A percentile compares a stretch with the other conserved stretches of the same genome.
Conservation (phyloP, 2,329 filamentous ascomycete species). For the Colletotrichum tabaci region DNA sequence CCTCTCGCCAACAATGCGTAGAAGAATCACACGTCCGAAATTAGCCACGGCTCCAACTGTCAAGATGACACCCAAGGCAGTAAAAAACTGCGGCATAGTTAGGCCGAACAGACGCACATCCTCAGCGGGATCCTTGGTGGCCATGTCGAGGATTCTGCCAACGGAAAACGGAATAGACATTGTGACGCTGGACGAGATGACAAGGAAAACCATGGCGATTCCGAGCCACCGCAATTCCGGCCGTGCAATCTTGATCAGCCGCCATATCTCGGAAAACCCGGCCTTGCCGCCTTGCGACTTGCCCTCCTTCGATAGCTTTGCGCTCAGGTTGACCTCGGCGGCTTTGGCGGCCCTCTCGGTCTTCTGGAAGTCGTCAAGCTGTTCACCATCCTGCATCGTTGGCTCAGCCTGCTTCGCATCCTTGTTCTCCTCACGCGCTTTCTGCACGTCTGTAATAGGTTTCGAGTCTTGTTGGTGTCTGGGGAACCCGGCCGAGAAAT, state of each 20-base stretch:
- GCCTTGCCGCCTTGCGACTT: constrained; percentile 67
- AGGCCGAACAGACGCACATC: constrained; percentile 85
- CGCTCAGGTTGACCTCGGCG: constrained; percentile 89
- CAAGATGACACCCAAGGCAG: constrained; percentile 81
- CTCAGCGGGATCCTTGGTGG: constrained; percentile 79
- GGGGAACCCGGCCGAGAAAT: constrained; percentile 50
- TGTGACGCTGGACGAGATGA: constrained; percentile 92
- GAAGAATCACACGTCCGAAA: constrained; percentile 92
- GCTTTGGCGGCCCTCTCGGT: constrained; percentile 90
- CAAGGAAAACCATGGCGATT: constrained; percentile 85
- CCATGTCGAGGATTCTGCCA: constrained; percentile 93
- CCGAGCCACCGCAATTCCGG: constrained; percentile 86
- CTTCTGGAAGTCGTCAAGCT: constrained; percentile 67
- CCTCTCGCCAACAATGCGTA: constrained; percentile 94
- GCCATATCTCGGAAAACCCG: constrained; percentile 83
- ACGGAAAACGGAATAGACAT: constrained; percentile 98
- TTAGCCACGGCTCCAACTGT: constrained; percentile 90
- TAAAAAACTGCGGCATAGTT: constrained; percentile 89
- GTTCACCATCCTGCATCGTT: constrained; percentile 46
- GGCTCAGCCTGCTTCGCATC: constrained; percentile 55
- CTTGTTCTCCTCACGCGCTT: constrained; percentile 7
- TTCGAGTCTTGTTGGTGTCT: constrained; percentile 44
- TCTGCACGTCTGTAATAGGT: neutral
- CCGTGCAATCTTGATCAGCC: constrained; percentile 88
- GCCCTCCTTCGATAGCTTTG: constrained; percentile 88